Evolutionary conservation across 2,329 filamentous ascomycete genomes (phyloP).

Genomic region (Pleurostoma richardsiae): DNA sequence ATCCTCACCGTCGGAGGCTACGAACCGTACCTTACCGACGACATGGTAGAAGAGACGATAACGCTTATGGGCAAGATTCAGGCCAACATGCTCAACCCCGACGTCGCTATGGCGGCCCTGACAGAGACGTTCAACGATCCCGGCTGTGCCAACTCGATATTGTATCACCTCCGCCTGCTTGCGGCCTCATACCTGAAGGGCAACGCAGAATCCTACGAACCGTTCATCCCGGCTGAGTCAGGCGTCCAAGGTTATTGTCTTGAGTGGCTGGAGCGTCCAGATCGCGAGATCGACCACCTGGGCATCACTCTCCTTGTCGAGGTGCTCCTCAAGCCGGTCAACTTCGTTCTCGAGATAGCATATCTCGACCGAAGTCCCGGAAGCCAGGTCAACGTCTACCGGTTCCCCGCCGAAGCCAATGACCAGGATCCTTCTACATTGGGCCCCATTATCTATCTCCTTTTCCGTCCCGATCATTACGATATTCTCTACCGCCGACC

Average conservation of each 20-base stretch:
- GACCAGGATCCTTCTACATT: constrained; percentile 34
- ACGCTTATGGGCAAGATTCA: constrained; percentile 62
- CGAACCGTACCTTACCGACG: constrained; percentile 66
- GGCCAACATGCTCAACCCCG: constrained; percentile 53
- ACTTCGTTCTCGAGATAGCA: constrained; percentile 78
- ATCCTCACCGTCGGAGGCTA: constrained; percentile 70
- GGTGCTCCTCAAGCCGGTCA: constrained; percentile 72
- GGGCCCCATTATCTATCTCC: constrained; percentile 50
- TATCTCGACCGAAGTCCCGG: constrained; percentile 87
- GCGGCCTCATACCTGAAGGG: constrained; percentile 81
- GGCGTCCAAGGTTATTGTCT: constrained; percentile 65
- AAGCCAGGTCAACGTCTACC: constrained; percentile 67
- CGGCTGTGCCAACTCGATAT: constrained; percentile 64
- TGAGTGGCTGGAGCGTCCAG: constrained; percentile 65
- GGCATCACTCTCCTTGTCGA: constrained; percentile 74
- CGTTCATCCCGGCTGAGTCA: constrained; percentile 60
- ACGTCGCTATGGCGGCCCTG: constrained; percentile 48
- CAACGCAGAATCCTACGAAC: constrained; percentile 62
- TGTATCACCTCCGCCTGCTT: constrained; percentile 80
- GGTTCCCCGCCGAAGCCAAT: constrained; percentile 52
- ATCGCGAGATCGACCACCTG: constrained; percentile 87
- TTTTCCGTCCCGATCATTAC: constrained; percentile 79
- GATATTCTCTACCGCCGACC: constrained; percentile 70
- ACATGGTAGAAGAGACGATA: constrained; percentile 75
- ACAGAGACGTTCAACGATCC: constrained; percentile 69